Evolutionary conservation across 2,329 filamentous ascomycete genomes (phyloP).

Genomic region (Botrytis medusae): DNA sequence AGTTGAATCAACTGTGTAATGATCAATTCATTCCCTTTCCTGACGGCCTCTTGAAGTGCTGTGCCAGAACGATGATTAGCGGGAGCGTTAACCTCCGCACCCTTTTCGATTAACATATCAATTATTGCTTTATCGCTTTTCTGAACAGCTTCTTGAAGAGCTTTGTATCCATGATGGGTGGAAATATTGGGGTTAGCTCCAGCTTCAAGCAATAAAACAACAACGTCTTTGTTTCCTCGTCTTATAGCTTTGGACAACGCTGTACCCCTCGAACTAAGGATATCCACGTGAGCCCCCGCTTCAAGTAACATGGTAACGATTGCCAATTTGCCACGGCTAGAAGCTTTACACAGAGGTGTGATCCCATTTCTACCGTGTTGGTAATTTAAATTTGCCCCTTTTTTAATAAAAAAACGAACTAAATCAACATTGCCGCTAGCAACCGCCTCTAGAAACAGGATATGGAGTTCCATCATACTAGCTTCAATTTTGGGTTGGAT

Average conservation of each 20-base stretch:
- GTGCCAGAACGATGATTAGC: constrained; percentile 30
- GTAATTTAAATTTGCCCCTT: background rate
- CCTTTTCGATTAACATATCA: constrained; percentile 39
- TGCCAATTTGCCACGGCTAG: background rate
- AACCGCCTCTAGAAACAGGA: no score
- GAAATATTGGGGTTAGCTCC: constrained; percentile 28
- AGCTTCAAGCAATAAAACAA: constrained; percentile 34
- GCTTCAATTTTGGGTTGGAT: background rate
- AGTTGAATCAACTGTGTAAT: background rate
- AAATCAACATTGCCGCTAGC: accelerated
- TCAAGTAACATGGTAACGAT: background rate
- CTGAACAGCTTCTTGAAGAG: constrained; percentile 35
- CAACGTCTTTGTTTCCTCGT: constrained; percentile 30
- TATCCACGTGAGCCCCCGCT: background rate
- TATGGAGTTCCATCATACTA: accelerated
- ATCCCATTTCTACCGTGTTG: accelerated
- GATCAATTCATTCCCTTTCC: accelerated
- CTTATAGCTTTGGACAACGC: accelerated
- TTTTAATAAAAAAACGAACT: background rate
- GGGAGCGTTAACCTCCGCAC: constrained; percentile 42
- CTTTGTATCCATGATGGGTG: background rate
- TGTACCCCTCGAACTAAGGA: background rate
- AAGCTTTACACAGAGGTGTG: accelerated
- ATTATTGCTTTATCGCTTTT: constrained; percentile 28
- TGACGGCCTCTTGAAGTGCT: constrained; percentile 36